Evolutionary conservation across 1,284 basidiomycete genomes (phyloP).

Genomic region (Exobasidium rhododendri): DNA sequence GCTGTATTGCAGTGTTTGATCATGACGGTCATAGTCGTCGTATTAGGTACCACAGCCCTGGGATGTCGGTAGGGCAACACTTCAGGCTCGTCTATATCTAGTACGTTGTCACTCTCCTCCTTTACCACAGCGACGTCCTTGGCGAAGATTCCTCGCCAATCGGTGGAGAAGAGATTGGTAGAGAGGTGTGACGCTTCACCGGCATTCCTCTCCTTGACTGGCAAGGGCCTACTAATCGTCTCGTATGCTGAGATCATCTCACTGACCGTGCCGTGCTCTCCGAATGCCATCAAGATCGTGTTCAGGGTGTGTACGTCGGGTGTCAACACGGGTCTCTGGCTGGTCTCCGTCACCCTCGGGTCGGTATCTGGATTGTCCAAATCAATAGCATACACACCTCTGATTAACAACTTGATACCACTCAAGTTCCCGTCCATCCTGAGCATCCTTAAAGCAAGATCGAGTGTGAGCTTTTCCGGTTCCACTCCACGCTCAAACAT

Average conservation of each 20-base stretch:
- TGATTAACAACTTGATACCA: slow-evolving; percentile 33
- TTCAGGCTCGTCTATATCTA: not conserved
- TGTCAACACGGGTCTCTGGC: not conserved
- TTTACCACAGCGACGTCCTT: not conserved
- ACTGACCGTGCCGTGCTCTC: slow-evolving; percentile 45
- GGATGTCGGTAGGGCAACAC: slow-evolving; percentile 3
- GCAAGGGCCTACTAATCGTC: slow-evolving; percentile 38
- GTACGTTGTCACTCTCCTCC: not conserved
- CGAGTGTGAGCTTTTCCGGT: slow-evolving; percentile 35
- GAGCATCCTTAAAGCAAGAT: slow-evolving; percentile 39
- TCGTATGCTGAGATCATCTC: slow-evolving; percentile 51
- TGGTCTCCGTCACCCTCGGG: not conserved
- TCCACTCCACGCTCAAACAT: slow-evolving; percentile 33
- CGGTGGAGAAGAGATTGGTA: slow-evolving; percentile 22
- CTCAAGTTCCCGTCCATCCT: slow-evolving; percentile 44
- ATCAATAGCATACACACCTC: slow-evolving; percentile 44
- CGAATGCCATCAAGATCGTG: slow-evolving; percentile 49
- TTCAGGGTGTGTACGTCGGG: slow-evolving; percentile 41
- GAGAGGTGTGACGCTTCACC: no score
- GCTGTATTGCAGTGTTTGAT: slow-evolving; percentile 36
- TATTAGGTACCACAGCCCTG: slow-evolving; percentile 32
- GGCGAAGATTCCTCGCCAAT: not conserved
- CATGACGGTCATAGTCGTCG: slow-evolving; percentile 38
- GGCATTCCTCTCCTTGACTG: slow-evolving; percentile 11
- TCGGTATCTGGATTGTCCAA: slow-evolving; percentile 31